These are phyloP conservation scores for Phialophora expanda DNA, from an alignment of 2,329 filamentous ascomycete species.

Conservation along the genomic window DNA sequence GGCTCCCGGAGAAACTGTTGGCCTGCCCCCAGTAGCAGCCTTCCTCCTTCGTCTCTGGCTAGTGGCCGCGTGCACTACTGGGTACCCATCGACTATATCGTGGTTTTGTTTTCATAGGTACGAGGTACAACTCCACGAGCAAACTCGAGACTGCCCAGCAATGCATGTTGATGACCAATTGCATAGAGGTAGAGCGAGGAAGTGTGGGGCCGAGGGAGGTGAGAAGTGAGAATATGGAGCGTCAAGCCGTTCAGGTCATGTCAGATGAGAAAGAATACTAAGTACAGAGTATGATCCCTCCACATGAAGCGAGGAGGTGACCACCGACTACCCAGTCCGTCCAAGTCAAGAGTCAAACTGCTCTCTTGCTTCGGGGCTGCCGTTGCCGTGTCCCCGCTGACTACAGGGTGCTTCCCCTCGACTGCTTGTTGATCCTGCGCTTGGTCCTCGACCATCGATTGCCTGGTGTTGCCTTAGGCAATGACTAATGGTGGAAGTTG, in stretches of 20 bases:
- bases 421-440: not conserved
- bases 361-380: not conserved
- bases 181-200: not conserved
- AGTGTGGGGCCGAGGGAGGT: slow-evolving; percentile 7
- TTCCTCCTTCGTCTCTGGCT: not conserved
- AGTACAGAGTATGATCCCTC: not conserved
- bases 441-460: not conserved
- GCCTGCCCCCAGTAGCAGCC: not conserved
- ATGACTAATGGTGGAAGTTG: slow-evolving; percentile 12
- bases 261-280: slow-evolving; percentile 2
- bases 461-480: not conserved
- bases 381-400: not conserved
- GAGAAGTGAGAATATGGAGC: slow-evolving; percentile 9
- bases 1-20: not conserved
- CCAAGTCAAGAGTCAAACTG: slow-evolving; percentile 1
- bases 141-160: not conserved
- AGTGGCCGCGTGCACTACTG: too few relatives aligned
- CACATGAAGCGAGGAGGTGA: not conserved
- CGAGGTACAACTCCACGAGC: not conserved
- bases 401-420: slow-evolving; percentile 6
- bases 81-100: not conserved
- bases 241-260: slow-evolving; percentile 2
- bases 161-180: slow-evolving; percentile 24
- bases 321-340: slow-evolving; percentile 6
- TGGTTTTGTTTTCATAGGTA: not conserved